Conservation (phyloP, 1,139 yeast genomes). For the Geotrichum reessii region DNA sequence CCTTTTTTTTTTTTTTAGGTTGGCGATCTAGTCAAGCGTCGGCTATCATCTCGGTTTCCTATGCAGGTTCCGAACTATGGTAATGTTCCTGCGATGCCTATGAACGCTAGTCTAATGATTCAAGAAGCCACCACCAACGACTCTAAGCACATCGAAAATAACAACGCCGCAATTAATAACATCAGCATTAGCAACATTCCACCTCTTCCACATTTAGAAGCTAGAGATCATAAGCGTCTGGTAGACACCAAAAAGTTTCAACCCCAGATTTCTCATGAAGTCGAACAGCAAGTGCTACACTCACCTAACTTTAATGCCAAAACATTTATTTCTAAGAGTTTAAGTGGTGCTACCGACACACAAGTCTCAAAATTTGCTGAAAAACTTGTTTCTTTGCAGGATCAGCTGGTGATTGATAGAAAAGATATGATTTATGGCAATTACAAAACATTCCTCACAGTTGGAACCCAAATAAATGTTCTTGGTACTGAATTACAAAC, state of each 20-base stretch:
- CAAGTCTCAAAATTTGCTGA: constrained; percentile 70
- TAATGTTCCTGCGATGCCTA: constrained; percentile 27
- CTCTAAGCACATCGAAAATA: background rate
- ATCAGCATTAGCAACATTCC: constrained; percentile 3
- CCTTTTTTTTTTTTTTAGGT: constrained; percentile 5
- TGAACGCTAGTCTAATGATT: constrained; percentile 28
- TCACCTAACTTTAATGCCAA: constrained; percentile 40
- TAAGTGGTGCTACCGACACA: constrained; percentile 62
- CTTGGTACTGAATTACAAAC: constrained; percentile 61
- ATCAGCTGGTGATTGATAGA: constrained; percentile 55
- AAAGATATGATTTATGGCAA: constrained; percentile 63
- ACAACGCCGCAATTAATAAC: background rate
- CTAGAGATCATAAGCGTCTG: background rate
- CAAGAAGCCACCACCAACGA: constrained; percentile 20
- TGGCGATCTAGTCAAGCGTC: constrained; percentile 18
- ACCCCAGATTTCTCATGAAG: constrained; percentile 2
- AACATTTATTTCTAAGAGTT: constrained; percentile 47
- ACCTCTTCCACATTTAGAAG: constrained; percentile 1
- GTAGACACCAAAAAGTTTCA: background rate
- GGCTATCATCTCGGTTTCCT: constrained; percentile 19
- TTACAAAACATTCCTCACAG: constrained; percentile 63
- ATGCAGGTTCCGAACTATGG: constrained; percentile 19
- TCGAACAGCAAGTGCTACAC: constrained; percentile 14
- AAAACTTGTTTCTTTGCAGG: constrained; percentile 49
- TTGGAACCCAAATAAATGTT: constrained; percentile 57